These are phyloP conservation scores for Kuraishia ogatae DNA, from an alignment of 805 yeast species.

Conservation along the genomic window DNA sequence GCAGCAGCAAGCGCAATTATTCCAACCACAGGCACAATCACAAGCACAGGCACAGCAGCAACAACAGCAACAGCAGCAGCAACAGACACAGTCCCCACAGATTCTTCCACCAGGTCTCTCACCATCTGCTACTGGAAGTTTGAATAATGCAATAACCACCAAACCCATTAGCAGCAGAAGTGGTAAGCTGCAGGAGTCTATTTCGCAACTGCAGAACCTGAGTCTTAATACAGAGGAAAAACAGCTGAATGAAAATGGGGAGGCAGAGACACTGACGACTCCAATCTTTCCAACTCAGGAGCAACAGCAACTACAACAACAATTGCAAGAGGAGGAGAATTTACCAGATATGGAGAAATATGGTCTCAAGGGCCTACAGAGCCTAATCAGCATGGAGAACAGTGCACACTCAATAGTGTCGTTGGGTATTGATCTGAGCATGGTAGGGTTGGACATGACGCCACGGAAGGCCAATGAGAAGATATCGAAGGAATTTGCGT, in stretches of 20 bases:
- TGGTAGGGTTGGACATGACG: constrained; percentile 54
- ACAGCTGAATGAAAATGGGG: neutral
- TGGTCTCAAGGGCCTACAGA: constrained; percentile 58
- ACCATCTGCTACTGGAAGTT: neutral
- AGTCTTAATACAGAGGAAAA: neutral
- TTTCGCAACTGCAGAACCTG: neutral
- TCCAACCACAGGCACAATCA: neutral
- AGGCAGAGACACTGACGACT: neutral
- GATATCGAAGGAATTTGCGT: constrained; percentile 60
- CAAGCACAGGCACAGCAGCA: constrained; percentile 7
- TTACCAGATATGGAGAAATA: constrained; percentile 45
- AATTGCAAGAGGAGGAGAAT: constrained; percentile 12
- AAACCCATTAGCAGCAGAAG: neutral
- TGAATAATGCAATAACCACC: neutral
- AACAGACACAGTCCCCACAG: neutral
- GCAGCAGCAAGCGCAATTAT: neutral
- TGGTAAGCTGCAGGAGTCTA: neutral
- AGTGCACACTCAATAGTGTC: constrained; percentile 58
- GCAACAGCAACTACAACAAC: constrained; percentile 13
- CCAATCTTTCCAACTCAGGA: constrained; percentile 1
- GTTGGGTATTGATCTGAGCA: constrained; percentile 65
- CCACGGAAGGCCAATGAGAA: constrained; percentile 28
- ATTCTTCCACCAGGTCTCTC: neutral
- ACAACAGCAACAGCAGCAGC: constrained; percentile 7
- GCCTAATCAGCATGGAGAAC: constrained; percentile 53